A percentile compares a stretch with the other conserved stretches of the same genome.
Conservation (phyloP, 345 rosid species). For the Noccaea caerulescens region DNA sequence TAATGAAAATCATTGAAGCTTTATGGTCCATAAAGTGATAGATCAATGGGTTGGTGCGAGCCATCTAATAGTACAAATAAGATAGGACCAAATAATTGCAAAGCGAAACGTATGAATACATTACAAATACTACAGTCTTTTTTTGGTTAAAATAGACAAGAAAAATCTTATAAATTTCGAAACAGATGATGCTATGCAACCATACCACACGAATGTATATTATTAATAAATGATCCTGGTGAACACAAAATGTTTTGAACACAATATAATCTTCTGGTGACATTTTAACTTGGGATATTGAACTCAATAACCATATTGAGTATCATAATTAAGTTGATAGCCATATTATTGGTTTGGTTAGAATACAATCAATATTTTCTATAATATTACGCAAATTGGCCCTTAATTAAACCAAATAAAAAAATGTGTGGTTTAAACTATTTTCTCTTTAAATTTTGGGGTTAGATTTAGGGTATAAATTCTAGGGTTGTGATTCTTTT, state of each 20-base stretch:
- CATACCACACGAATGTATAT: background rate
- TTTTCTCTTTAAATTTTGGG: too few species aligned
- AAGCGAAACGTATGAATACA: background rate
- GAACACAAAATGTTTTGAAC: background rate
- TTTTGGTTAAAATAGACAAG: background rate
- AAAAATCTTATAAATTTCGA: background rate
- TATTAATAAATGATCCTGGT: background rate
- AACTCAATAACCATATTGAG: too few species aligned
- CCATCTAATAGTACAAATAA: conserved; percentile 15
- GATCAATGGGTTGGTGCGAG: conserved; percentile 39
- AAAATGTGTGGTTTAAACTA: too few species aligned
- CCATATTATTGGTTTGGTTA: too few species aligned
- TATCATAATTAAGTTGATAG: too few species aligned
- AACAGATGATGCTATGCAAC: conserved; percentile 11
- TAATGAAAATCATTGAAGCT: conserved; percentile 19
- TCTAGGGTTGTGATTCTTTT: too few species aligned
- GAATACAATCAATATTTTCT: too few species aligned
- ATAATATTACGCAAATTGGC: too few species aligned
- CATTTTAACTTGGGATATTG: background rate
- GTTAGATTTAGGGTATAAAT: too few species aligned
- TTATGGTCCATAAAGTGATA: conserved; percentile 36
- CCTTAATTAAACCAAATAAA: too few species aligned
- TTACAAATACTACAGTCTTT: background rate
- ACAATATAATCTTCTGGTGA: background rate
- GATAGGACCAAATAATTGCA: background rate